Evolutionary conservation across 2,329 filamentous ascomycete genomes (phyloP), one percentile per base, ranked within the genome.

Genomic region (Fusarium coicis): DNA sequence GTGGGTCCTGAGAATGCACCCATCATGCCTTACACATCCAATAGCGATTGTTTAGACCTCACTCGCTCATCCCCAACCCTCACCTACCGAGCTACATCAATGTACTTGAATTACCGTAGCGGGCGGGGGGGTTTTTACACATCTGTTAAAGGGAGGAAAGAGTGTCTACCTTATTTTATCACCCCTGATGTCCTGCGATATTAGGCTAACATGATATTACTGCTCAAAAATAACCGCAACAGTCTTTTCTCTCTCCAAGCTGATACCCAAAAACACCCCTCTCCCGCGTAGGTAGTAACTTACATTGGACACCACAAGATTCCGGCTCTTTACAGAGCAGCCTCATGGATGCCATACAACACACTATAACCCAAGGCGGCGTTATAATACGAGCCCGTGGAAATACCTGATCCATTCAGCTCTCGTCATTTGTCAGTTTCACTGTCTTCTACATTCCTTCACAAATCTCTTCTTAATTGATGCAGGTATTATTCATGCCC

Each of bases 51-150:
- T 30, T 64, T 50, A 55, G 64, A 55, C 40, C 49, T 49, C 59
- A 37, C 64, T 72, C 40, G 49, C 59, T 61, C 44, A 26, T 61
- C 26, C 34, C 63, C 32, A 60, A 44, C 50, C 39, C 26, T 59
- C 40, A 32, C n/a, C 30, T 34, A 15, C 44, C 14, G 9, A 49
- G 19, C 21, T 30, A 34, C 9, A 23, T 53, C n/a, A 46, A 28
- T 49, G 46, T 37, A 26, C 23, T 32, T 9, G 5, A 49, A 10
- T 23, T 5, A 26, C 26, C 26, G 26, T 26, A 26, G 26, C 26
- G 26, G 26, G 26, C 5, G 26, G 26, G 26, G 26, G 26, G 26
- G 26, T 26, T 26, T 26, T 26, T 26, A 26, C 5, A 26, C 26
- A 26, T 26, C 26, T 26, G 26, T 26, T 26, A 26, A 26, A 26